Percentiles rank a stretch among this genome's conserved stretches.
These are phyloP conservation scores for Geosiphon pyriformis DNA, from an alignment of 192 early-diverging fungal genomes.

Conservation along the genomic window DNA sequence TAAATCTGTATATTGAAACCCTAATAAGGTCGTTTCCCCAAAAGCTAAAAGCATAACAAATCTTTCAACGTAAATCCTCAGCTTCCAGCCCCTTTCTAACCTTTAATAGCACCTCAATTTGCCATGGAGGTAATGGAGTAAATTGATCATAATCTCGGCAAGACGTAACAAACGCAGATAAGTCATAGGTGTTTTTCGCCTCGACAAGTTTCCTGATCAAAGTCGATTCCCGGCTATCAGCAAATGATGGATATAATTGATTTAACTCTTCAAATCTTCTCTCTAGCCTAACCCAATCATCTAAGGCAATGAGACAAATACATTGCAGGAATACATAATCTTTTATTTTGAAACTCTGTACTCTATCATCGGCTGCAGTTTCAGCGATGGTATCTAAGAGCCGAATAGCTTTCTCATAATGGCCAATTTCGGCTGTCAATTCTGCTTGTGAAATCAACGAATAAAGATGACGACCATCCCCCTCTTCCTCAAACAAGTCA, in stretches of 20 bases:
- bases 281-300: constrained; percentile 24
- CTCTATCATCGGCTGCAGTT: not conserved
- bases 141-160: constrained; percentile 19
- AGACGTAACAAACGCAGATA: constrained; percentile 17
- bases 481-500: constrained; percentile 28
- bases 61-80: constrained; percentile 19
- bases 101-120: constrained; percentile 16
- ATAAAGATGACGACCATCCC: constrained; percentile 17
- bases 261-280: not conserved
- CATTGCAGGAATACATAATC: constrained; percentile 12
- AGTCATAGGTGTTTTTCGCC: constrained; percentile 20
- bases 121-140: constrained; percentile 7
- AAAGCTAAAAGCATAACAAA: too few species aligned
- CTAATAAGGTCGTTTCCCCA: too few species aligned
- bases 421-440: constrained; percentile 18
- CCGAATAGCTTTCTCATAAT: constrained; percentile 14
- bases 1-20: too few species aligned
- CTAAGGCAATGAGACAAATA: constrained; percentile 6
- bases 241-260: constrained; percentile 19
- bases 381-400: constrained; percentile 2
- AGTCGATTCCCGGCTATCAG: constrained; percentile 19
- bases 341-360: constrained; percentile 10
- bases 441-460: constrained; percentile 23
- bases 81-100: constrained; percentile 12
- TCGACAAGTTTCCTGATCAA: constrained; percentile 13